Percentiles rank a stretch among this genome's conserved stretches.
phyloP scores from a whole-genome alignment of 2,329 filamentous ascomycete species.

The Neodidymelliopsis sp. region DNA sequence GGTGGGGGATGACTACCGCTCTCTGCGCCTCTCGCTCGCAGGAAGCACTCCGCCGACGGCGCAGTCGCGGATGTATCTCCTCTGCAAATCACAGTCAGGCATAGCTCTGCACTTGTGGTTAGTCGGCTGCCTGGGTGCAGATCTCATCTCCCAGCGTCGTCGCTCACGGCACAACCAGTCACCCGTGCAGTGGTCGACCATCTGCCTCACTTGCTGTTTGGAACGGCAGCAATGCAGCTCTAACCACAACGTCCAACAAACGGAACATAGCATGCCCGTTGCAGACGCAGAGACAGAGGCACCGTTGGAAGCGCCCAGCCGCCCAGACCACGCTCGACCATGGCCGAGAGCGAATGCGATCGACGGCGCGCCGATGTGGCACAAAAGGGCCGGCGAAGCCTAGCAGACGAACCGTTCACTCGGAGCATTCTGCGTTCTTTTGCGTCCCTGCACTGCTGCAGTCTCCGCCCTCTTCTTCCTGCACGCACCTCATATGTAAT shows the following conservation, averaged over 20 bases:
- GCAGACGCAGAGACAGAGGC: constrained; percentile 1
- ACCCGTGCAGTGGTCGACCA: too few relatives aligned
- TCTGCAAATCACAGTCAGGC: constrained; percentile 1
- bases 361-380: constrained; percentile 25
- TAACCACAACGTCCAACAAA: not conserved
- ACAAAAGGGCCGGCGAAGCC: constrained; percentile 23
- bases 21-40: constrained; percentile 1
- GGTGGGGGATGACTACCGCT: constrained; percentile 1
- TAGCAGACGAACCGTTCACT: constrained; percentile 28
- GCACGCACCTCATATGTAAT: constrained; percentile 36
- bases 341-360: constrained; percentile 24
- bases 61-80: not conserved
- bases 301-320: constrained; percentile 2
- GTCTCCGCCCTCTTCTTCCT: constrained; percentile 23
- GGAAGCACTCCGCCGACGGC: constrained; percentile 6
- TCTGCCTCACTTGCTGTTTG: not conserved
- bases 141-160: constrained; percentile 7
- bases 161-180: not conserved
- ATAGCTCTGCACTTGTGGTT: constrained; percentile 4
- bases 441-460: constrained; percentile 25
- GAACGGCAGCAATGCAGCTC: too few relatives aligned
- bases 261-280: not conserved
- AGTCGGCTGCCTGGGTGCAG: constrained; percentile 6
- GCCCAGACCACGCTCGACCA: constrained; percentile 13
- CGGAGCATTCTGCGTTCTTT: constrained; percentile 28